Conservation (phyloP, 2,329 filamentous ascomycete genomes). For the Stachybotrys chlorohalonatus region DNA sequence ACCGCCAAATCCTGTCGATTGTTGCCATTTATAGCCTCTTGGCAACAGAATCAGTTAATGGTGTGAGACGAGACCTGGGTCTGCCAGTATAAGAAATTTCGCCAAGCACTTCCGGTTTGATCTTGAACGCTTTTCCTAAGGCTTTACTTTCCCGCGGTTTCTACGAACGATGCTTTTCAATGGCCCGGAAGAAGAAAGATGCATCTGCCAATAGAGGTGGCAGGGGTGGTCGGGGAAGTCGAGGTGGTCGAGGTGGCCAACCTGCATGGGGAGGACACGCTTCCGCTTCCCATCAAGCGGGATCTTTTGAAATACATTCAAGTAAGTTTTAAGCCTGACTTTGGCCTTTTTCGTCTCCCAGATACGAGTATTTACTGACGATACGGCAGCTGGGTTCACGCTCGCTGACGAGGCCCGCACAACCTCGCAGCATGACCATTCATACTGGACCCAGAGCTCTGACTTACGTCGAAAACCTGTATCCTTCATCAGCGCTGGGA, state of each 20-base stretch:
- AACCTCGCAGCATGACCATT: conserved; percentile 35
- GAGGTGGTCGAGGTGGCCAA: conserved; percentile 4
- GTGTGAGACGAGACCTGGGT: too few relatives aligned
- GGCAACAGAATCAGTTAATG: too few relatives aligned
- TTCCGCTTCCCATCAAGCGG: background rate
- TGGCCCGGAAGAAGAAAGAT: conserved; percentile 16
- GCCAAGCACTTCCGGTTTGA: too few relatives aligned
- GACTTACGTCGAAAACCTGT: conserved; percentile 41
- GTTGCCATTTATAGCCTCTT: too few relatives aligned
- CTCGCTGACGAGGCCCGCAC: conserved; percentile 40
- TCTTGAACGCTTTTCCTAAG: too few relatives aligned
- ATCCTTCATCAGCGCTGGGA: conserved; percentile 43
- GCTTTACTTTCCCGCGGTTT: background rate
- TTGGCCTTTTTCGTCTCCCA: background rate
- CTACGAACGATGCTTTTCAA: conserved; percentile 1
- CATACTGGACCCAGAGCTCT: conserved; percentile 25
- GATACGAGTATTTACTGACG: background rate
- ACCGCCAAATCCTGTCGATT: too few relatives aligned
- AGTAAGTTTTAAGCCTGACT: background rate
- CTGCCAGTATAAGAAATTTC: too few relatives aligned
- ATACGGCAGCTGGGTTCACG: conserved; percentile 14
- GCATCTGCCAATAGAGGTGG: conserved; percentile 6
- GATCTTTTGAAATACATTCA: background rate
- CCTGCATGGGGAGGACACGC: background rate
- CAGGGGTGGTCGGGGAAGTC: conserved; percentile 10